A percentile compares a stretch with the other conserved stretches of the same genome.
phyloP scores from a whole-genome alignment of 2,329 filamentous ascomycete genomes.

The Emmonsia crescens region DNA sequence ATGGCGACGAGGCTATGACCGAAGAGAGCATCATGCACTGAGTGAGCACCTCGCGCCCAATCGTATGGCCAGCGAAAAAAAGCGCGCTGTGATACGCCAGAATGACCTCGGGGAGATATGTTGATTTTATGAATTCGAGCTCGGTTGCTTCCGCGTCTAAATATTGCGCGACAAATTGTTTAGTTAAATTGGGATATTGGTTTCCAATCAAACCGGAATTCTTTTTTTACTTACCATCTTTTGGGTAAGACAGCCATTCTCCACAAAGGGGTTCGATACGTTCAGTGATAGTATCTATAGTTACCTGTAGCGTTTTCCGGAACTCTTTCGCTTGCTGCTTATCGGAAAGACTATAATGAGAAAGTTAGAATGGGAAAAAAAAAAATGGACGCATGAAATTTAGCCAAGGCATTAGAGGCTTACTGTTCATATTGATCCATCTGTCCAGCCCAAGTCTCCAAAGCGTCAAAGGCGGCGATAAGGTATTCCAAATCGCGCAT shows the following conservation, averaged over 20 bases:
- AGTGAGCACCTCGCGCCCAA: slow-evolving; percentile 66
- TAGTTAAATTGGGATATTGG: slow-evolving; percentile 8
- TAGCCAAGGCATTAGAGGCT: slow-evolving; percentile 13
- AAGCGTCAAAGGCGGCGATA: slow-evolving; percentile 52
- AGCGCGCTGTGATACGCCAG: slow-evolving; percentile 74
- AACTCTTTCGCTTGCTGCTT: slow-evolving; percentile 38
- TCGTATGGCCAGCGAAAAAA: slow-evolving; percentile 62
- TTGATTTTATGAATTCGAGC: slow-evolving; percentile 55
- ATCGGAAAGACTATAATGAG: slow-evolving; percentile 11
- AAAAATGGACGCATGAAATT: neutral
- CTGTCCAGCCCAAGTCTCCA: slow-evolving; percentile 55
- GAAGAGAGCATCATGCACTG: slow-evolving; percentile 80
- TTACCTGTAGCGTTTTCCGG: slow-evolving; percentile 44
- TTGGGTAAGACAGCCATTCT: slow-evolving; percentile 50
- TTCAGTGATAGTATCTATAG: slow-evolving; percentile 45
- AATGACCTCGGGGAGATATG: slow-evolving; percentile 76
- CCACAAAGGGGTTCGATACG: slow-evolving; percentile 50
- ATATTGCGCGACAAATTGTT: slow-evolving; percentile 1
- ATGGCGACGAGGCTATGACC: slow-evolving; percentile 60
- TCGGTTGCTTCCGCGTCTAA: slow-evolving; percentile 48
- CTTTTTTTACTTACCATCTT: slow-evolving; percentile 40
- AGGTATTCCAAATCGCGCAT: slow-evolving; percentile 61
- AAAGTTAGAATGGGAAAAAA: neutral
- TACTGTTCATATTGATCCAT: slow-evolving; percentile 38
- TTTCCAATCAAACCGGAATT: neutral